Evolutionary conservation across 2,329 filamentous ascomycete genomes (phyloP).

Genomic region (Diplodia sapinea): DNA sequence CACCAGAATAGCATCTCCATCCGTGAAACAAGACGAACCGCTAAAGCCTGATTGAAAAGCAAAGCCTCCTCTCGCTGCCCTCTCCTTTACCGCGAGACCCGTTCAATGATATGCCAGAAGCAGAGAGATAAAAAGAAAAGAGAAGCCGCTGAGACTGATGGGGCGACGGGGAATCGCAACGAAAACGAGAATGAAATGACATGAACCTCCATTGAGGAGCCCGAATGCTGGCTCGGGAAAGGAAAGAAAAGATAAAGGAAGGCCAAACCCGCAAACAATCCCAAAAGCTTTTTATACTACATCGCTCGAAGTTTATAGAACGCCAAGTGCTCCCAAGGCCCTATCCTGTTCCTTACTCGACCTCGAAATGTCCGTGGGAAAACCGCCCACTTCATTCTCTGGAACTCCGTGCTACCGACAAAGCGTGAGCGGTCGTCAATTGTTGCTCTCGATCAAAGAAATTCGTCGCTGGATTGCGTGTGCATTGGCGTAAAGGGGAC

Average conservation of each 20-base stretch:
- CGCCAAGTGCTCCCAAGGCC: slow-evolving; percentile 27
- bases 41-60: background rate
- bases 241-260: background rate
- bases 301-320: slow-evolving; percentile 25
- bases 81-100: background rate
- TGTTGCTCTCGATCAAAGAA: slow-evolving; percentile 29
- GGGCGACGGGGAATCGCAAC: slow-evolving; percentile 28
- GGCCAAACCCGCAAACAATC: slow-evolving; percentile 3
- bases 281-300: slow-evolving; percentile 31
- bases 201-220: slow-evolving; percentile 27
- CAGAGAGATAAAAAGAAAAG: background rate
- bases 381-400: slow-evolving; percentile 26
- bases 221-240: slow-evolving; percentile 29
- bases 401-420: slow-evolving; percentile 29
- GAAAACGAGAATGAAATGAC: slow-evolving; percentile 7
- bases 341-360: slow-evolving; percentile 14
- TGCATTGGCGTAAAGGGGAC: slow-evolving; percentile 22
- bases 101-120: slow-evolving; percentile 10
- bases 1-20: background rate
- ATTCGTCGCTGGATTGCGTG: slow-evolving; percentile 24
- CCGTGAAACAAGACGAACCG: background rate
- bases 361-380: slow-evolving; percentile 12
- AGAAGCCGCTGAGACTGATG: slow-evolving; percentile 15
- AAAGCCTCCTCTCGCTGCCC: background rate
- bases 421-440: slow-evolving; percentile 27